Base-by-base conservation (phyloP, 371 early-diverging fungal genomes). In the Choanephora cucurbitarum region DNA sequence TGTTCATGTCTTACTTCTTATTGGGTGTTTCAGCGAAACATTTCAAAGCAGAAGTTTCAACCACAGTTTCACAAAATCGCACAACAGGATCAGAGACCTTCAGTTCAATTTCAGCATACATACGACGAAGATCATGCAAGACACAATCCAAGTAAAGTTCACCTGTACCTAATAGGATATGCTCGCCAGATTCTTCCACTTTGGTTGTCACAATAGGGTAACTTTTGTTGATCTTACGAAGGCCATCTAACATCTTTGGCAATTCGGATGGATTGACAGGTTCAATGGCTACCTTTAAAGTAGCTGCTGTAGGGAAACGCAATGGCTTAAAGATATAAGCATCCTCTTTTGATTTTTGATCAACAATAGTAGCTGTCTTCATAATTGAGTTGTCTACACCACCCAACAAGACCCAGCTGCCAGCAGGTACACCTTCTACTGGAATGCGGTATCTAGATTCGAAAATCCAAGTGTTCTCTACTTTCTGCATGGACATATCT, bases 11-110 rank as follows among this genome's bases (percentile, higher is more conserved):
- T 61, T 79, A 85, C 85, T 93, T 94, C 72, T 95, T 92, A 81
- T 99, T 99, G n/a, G 97, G 95, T 7, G 97, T 94, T 70, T 96
- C 94, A 8, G 96, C 96, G 79, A 91, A 96, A 67, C 96, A 97
- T 68, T 95, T 93, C 48, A 97, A 77, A 9, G 93, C 82, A 15
- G 95, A 93, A 6, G 95, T 94, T 67, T 97, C 98, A 0, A 93
- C 86, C 0, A 97, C 95, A 0, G 97, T 96, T 67, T 99, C 99
- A 57, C 95, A 88, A 74, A 98, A 97, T 55, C 87, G 79, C 10
- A 97, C 97, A 18, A 95, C 95, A 2, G 99, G 97, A 69, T 99
- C 97, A 0, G 96, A 88, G 8, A 99, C 96, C 75, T 95, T 95
- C 68, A 99, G 82, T 50, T 96, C 97, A 53, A 98, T 95, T 64